Evolutionary conservation across 2,329 filamentous ascomycete genomes (phyloP).

Genomic region (Claviceps africana): DNA sequence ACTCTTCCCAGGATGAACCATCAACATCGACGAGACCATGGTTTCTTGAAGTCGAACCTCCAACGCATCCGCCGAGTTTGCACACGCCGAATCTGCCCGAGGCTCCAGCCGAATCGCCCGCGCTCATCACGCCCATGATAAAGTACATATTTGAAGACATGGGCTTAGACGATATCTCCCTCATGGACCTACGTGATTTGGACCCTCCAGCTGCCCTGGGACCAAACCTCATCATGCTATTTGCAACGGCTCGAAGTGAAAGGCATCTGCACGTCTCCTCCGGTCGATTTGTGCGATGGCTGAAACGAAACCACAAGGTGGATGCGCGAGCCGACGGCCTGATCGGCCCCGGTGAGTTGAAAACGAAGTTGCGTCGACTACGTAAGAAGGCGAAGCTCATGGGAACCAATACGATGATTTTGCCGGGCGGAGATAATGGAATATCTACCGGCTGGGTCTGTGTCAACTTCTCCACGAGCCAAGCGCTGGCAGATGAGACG

Average conservation of each 20-base stretch:
- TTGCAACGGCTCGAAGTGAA: constrained; percentile 82
- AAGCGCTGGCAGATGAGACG: constrained; percentile 35
- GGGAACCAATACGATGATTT: constrained; percentile 53
- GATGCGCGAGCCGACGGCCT: constrained; percentile 73
- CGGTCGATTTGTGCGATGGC: constrained; percentile 77
- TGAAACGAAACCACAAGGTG: constrained; percentile 59
- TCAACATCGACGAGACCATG: constrained; percentile 42
- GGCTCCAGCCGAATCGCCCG: constrained; percentile 54
- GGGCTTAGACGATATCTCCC: constrained; percentile 65
- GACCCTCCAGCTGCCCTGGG: constrained; percentile 82
- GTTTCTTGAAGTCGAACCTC: constrained; percentile 68
- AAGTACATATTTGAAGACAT: constrained; percentile 71
- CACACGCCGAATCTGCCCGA: constrained; percentile 34
- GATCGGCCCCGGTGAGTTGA: constrained; percentile 79
- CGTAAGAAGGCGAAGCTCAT: constrained; percentile 70
- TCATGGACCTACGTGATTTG: constrained; percentile 72
- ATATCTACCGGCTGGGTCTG: constrained; percentile 94
- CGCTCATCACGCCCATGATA: constrained; percentile 57
- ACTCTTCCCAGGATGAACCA: not conserved
- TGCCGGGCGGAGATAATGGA: constrained; percentile 61
- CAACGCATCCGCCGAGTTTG: constrained; percentile 35
- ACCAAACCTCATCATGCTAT: constrained; percentile 78
- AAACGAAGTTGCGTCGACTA: constrained; percentile 69
- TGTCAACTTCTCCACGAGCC: constrained; percentile 67
- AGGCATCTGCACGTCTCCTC: constrained; percentile 86